phyloP scores from a whole-genome alignment of 1,139 yeast genomes.

The Magnusiomyces sp. region DNA sequence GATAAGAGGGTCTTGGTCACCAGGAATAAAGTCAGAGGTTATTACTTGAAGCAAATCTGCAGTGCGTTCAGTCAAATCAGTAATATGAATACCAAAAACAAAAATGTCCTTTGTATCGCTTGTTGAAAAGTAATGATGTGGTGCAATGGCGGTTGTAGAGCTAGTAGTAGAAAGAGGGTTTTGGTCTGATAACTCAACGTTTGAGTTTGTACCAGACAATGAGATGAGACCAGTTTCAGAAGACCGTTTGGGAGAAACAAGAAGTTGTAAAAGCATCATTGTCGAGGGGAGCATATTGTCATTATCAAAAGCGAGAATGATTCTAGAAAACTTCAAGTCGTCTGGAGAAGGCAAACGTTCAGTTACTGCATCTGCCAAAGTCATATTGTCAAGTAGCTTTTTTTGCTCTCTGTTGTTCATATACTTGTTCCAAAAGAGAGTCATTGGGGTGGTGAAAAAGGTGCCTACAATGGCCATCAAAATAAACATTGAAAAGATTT shows the following conservation, averaged over 20 bases:
- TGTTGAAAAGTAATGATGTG: slow-evolving; percentile 24
- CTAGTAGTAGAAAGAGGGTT: slow-evolving; percentile 17
- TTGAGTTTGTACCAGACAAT: slow-evolving; percentile 18
- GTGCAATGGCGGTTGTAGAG: slow-evolving; percentile 17
- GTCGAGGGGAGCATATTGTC: slow-evolving; percentile 24
- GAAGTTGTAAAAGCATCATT: slow-evolving; percentile 31
- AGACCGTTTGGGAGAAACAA: slow-evolving; percentile 24
- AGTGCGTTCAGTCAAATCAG: slow-evolving; percentile 56
- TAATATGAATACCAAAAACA: slow-evolving; percentile 48
- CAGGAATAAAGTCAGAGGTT: slow-evolving; percentile 28
- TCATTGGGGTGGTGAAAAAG: slow-evolving; percentile 64
- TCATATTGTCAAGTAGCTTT: slow-evolving; percentile 38
- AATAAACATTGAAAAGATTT: slow-evolving; percentile 69
- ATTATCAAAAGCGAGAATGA: slow-evolving; percentile 19
- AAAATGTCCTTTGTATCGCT: slow-evolving; percentile 28
- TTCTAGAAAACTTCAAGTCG: slow-evolving; percentile 14
- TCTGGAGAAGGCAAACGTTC: slow-evolving; percentile 7
- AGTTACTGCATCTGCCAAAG: neutral
- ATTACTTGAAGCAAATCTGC: slow-evolving; percentile 63
- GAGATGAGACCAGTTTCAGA: too few species aligned
- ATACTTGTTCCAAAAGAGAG: slow-evolving; percentile 31
- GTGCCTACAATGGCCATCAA: slow-evolving; percentile 74
- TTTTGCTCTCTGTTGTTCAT: neutral
- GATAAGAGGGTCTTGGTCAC: slow-evolving; percentile 41
- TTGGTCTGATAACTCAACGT: slow-evolving; percentile 9